These are phyloP conservation scores for Fomitopsis pulvina DNA, from an alignment of 768 basidiomycete species.

Conservation along the genomic window DNA sequence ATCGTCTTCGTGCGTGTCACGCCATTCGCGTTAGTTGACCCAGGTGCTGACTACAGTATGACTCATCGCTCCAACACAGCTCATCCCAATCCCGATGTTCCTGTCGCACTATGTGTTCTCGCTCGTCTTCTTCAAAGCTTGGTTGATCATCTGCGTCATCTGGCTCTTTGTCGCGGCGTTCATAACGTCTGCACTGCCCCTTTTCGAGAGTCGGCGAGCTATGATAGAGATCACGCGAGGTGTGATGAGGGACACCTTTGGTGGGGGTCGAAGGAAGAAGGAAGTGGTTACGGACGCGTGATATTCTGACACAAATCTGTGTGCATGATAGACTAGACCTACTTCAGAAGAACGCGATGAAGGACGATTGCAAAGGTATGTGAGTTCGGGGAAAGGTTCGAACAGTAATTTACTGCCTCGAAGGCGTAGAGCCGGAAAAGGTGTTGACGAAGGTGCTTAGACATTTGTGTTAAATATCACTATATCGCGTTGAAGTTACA, in stretches of 20 bases:
- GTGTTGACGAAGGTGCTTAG: too few relatives aligned
- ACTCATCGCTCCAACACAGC: neutral
- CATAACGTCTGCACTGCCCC: slow-evolving; percentile 3
- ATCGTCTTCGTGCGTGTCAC: slow-evolving; percentile 4
- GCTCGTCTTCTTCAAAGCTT: slow-evolving; percentile 5
- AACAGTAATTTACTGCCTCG: neutral
- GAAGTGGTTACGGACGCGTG: neutral
- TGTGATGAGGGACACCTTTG: neutral
- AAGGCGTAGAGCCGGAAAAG: neutral
- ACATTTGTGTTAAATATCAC: too few relatives aligned
- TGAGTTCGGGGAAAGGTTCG: too few relatives aligned
- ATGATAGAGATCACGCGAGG: slow-evolving; percentile 2
- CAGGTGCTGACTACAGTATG: neutral
- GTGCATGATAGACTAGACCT: neutral
- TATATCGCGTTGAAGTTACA: too few relatives aligned
- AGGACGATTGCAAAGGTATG: neutral
- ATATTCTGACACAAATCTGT: neutral
- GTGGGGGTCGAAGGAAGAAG: neutral
- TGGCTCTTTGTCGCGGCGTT: slow-evolving; percentile 4
- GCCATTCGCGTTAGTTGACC: too few relatives aligned
- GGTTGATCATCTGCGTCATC: slow-evolving; percentile 5
- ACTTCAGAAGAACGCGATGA: neutral
- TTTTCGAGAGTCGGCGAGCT: slow-evolving; percentile 1
- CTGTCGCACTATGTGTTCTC: slow-evolving; percentile 6
- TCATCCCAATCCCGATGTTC: slow-evolving; percentile 7